These are phyloP conservation scores for Phytophthora chlamydospora DNA, from an alignment of 352 stramenopile species.

Conservation along the genomic window DNA sequence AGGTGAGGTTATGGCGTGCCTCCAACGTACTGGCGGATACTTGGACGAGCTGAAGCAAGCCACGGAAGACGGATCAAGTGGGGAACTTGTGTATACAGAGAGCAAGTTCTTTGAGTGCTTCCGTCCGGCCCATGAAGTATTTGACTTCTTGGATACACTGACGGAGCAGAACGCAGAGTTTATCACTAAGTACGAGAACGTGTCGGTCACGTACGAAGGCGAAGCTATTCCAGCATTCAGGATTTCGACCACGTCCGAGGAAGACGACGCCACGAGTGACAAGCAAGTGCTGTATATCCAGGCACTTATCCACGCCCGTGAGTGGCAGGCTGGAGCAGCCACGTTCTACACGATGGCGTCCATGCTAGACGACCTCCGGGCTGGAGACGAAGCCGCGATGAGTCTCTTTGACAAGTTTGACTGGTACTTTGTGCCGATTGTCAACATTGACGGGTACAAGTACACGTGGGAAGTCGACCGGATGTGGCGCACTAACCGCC, in stretches of 20 bases:
- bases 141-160: conserved; percentile 65
- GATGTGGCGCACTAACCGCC: conserved; percentile 71
- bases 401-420: conserved; percentile 55
- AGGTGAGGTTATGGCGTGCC: conserved; percentile 48
- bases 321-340: conserved; percentile 56
- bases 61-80: conserved; percentile 6
- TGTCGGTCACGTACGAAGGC: conserved; percentile 61
- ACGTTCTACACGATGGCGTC: conserved; percentile 55
- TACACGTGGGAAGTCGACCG: conserved; percentile 68
- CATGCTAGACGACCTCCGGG: conserved; percentile 48
- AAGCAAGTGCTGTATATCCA: conserved; percentile 67
- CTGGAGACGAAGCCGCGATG: conserved; percentile 18
- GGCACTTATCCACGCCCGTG: conserved; percentile 64
- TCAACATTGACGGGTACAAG: conserved; percentile 84
- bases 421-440: conserved; percentile 82
- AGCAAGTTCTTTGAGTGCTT: conserved; percentile 81
- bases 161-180: conserved; percentile 47
- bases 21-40: conserved; percentile 57
- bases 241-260: conserved; percentile 43
- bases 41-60: conserved; percentile 34
- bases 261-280: not conserved
- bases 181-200: conserved; percentile 57
- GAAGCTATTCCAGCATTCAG: conserved; percentile 65
- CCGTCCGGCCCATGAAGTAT: conserved; percentile 62
- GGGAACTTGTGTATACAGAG: conserved; percentile 38